Evolutionary conservation across 2,329 filamentous ascomycete genomes (phyloP).

Genomic region (Sclerotinia borealis): DNA sequence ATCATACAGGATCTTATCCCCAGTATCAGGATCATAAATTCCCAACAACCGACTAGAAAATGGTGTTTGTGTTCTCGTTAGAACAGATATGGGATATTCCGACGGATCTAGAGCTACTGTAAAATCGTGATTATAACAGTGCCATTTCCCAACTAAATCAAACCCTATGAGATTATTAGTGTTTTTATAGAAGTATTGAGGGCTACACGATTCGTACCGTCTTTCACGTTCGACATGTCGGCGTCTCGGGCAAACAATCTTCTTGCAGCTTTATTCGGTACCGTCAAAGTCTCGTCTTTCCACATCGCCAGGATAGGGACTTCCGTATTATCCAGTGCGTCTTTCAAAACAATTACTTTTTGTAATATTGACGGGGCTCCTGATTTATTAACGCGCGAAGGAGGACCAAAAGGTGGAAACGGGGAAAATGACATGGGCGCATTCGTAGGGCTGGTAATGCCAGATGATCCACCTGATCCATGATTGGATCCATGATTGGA

Average conservation of each 20-base stretch:
- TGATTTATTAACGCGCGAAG: slow-evolving; percentile 47
- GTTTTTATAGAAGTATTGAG: background rate
- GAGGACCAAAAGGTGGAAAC: slow-evolving; percentile 63
- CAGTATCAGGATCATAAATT: slow-evolving; percentile 50
- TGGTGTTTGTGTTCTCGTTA: slow-evolving; percentile 55
- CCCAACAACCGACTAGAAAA: slow-evolving; percentile 57
- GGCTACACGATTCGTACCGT: slow-evolving; percentile 32
- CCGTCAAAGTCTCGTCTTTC: slow-evolving; percentile 69
- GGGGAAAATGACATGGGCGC: slow-evolving; percentile 49
- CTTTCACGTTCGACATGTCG: slow-evolving; percentile 35
- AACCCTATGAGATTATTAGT: slow-evolving; percentile 22
- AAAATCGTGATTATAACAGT: slow-evolving; percentile 62
- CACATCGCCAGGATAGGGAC: slow-evolving; percentile 75
- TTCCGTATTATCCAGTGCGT: slow-evolving; percentile 68
- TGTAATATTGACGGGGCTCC: slow-evolving; percentile 61
- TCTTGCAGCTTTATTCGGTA: slow-evolving; percentile 57
- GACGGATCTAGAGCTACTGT: slow-evolving; percentile 47
- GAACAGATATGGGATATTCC: slow-evolving; percentile 61
- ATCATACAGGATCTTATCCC: slow-evolving; percentile 54
- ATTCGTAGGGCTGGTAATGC: slow-evolving; percentile 44
- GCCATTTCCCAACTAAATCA: slow-evolving; percentile 55
- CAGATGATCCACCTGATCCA: slow-evolving; percentile 32
- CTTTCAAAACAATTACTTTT: slow-evolving; percentile 70
- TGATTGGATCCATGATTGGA: slow-evolving; percentile 23
- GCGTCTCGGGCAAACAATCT: slow-evolving; percentile 42